These are phyloP conservation scores for Panicum virgatum DNA, from an alignment of 202 grass and related monocot species.

Conservation along the genomic window DNA sequence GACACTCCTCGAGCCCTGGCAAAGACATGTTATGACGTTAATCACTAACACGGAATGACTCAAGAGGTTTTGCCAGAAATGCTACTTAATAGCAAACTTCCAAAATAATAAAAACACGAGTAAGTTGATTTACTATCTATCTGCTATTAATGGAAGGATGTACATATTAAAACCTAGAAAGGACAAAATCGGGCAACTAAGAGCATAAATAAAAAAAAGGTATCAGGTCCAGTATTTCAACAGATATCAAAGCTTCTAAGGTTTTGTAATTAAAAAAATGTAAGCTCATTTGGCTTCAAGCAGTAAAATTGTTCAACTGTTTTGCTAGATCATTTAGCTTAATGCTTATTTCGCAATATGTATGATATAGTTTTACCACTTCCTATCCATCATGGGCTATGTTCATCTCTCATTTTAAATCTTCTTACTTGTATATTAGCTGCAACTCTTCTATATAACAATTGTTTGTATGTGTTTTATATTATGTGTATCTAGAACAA, in stretches of 20 bases:
- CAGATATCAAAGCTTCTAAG: neutral
- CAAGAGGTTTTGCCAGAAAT: slow-evolving; percentile 2
- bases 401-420: neutral
- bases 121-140: slow-evolving; percentile 4
- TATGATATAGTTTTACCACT: slow-evolving; percentile 1
- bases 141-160: slow-evolving; percentile 20
- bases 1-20: too few species aligned
- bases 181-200: neutral
- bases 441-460: neutral
- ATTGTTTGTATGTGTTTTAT: neutral
- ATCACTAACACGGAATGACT: neutral
- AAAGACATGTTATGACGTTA: too few species aligned
- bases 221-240: neutral
- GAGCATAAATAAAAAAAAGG: neutral
- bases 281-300: slow-evolving; percentile 13
- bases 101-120: neutral
- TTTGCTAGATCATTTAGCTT: slow-evolving; percentile 26
- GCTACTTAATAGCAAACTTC: neutral
- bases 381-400: neutral
- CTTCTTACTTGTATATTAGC: neutral
- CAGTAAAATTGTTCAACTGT: neutral
- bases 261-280: neutral
- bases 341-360: neutral
- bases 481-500: slow-evolving; percentile 22
- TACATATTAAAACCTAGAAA: neutral